Conservation (phyloP, 768 basidiomycete genomes). For the Suillus tomentosus region DNA sequence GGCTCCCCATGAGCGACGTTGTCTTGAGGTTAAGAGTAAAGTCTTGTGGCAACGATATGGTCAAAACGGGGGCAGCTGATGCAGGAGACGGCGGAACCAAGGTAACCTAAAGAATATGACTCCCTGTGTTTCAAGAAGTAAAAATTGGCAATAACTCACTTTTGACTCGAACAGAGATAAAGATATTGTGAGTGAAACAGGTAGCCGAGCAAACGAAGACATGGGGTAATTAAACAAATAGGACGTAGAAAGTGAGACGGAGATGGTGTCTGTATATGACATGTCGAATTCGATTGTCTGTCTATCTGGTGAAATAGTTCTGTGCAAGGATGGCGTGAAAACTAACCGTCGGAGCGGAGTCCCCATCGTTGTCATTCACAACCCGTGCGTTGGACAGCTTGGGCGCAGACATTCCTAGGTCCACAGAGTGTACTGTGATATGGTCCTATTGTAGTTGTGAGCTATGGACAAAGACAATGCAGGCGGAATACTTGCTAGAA, state of each 20-base stretch:
- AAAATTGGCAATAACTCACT: slow-evolving; percentile 40
- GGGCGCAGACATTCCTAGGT: slow-evolving; percentile 83
- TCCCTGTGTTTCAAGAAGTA: slow-evolving; percentile 13
- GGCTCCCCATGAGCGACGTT: slow-evolving; percentile 90
- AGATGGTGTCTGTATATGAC: slow-evolving; percentile 80
- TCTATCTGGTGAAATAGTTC: slow-evolving; percentile 19
- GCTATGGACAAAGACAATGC: slow-evolving; percentile 8
- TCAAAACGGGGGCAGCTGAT: slow-evolving; percentile 59
- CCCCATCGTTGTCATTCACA: slow-evolving; percentile 15
- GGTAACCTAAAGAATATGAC: slow-evolving; percentile 46
- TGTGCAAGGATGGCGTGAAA: slow-evolving; percentile 2
- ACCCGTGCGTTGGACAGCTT: slow-evolving; percentile 70
- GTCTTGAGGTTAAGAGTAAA: slow-evolving; percentile 87
- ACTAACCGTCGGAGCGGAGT: slow-evolving; percentile 34
- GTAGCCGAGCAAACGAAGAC: slow-evolving; percentile 79
- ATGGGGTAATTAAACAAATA: slow-evolving; percentile 86
- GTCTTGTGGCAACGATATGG: slow-evolving; percentile 77
- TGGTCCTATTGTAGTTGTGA: slow-evolving; percentile 58
- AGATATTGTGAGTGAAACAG: slow-evolving; percentile 78
- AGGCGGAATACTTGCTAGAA: slow-evolving; percentile 52
- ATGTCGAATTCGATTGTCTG: slow-evolving; percentile 85
- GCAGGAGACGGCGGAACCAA: slow-evolving; percentile 61
- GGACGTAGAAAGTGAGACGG: slow-evolving; percentile 80
- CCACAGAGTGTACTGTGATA: slow-evolving; percentile 82
- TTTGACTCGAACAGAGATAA: slow-evolving; percentile 72